Base-by-base conservation (phyloP, 371 early-diverging fungal genomes). In the Mortierella sp. region DNA sequence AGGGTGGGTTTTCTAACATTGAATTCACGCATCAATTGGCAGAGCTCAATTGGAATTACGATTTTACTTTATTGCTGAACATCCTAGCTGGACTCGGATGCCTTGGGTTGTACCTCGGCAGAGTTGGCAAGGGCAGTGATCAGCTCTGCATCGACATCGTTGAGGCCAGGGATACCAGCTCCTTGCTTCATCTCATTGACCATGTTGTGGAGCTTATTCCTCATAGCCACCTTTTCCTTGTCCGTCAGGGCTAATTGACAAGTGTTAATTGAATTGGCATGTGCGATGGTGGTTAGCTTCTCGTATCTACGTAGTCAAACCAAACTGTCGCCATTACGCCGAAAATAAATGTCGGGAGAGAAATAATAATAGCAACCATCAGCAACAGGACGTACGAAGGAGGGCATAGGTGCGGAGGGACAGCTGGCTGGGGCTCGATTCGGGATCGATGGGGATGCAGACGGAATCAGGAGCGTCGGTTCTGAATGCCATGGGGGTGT, bases 401-500 rank as follows among this genome's bases (percentile, higher is more conserved):
- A 85, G 80, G 70, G 86, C 86, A 82, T 85, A 85, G 68, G 86
- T 77, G 26, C 86, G 79, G 16, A 74, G 73, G 16, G 77, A 48
- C 75, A 86, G 65, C 68, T 86, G 86, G 5, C 63, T 71, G 7
- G 82, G 82, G 58, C 77, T 82, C 6, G 82, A 86, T 57, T 86
- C 86, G 52, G 86, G 86, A 72, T 82, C 87, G 47, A 86, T 82
- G 72, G 82, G 87, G 65, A 82, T 78, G 73, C 87, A 82, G 21
- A 86, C 82, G 7, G 87, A 76, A 26, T 74, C 75, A 6, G 87
- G 82, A 1, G 87, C 82, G 48, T 85, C 86, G 42, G 86, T 85
- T 50, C 86, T 79, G 76, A 85, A 85, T 47, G 82, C 77, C 86
- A 85, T 85, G n/a, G 86, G 86, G 1, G 82, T 74, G 34, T 85